These are phyloP conservation scores for Asterochloris erici DNA, from an alignment of 139 green algal species.

Conservation along the genomic window DNA sequence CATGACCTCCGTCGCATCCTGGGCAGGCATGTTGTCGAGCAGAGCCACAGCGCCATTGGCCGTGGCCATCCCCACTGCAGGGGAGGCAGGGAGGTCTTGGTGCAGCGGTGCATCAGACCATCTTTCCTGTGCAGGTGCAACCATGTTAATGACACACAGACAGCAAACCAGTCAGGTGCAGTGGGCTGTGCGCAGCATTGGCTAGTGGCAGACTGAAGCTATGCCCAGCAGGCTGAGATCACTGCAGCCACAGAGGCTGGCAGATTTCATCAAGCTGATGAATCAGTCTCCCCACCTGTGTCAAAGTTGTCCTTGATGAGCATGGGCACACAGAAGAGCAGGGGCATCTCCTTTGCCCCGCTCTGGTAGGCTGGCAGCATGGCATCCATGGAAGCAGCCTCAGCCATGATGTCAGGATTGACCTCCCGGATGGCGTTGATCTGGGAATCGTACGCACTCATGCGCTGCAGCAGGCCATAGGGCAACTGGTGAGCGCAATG, in stretches of 20 bases:
- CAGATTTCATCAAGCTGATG: no score
- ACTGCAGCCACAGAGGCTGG: no score
- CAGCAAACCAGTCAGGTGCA: not conserved
- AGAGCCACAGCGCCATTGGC: conserved; percentile 9
- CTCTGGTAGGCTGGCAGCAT: not conserved
- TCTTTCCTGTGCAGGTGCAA: not conserved
- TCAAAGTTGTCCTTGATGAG: conserved; percentile 28
- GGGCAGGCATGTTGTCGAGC: conserved; percentile 21
- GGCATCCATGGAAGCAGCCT: conserved; percentile 7
- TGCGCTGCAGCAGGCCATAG: not conserved
- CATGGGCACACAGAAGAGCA: conserved; percentile 26
- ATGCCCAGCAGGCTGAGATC: no score
- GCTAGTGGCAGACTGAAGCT: no score
- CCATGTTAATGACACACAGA: not conserved
- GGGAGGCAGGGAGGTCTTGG: no score
- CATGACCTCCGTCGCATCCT: conserved; percentile 14
- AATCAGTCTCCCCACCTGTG: not conserved
- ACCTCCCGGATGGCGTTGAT: conserved; percentile 8
- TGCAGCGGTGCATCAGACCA: not conserved
- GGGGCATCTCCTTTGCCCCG: conserved; percentile 1
- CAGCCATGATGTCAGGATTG: conserved; percentile 1
- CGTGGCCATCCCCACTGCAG: conserved; percentile 7
- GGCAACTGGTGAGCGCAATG: not conserved
- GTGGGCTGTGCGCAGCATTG: not conserved
- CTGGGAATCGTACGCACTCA: conserved; percentile 14